Evolutionary conservation across 495 filamentous ascomycete genomes (phyloP).

Genomic region (Aspergillus biplanus): DNA sequence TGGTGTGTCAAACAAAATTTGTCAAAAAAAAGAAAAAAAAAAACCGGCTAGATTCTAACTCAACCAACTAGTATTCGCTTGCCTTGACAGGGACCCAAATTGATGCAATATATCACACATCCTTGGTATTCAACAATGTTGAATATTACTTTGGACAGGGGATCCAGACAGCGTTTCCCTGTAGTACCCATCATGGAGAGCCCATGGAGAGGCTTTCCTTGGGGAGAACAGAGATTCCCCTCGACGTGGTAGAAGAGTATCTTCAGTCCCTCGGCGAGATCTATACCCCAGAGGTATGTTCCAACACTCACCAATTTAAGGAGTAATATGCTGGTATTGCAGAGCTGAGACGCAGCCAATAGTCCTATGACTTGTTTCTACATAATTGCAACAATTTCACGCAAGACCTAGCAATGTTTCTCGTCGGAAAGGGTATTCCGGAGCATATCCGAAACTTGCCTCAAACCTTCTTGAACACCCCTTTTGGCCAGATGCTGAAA

Average conservation of each 20-base stretch:
- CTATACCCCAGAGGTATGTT: slow-evolving; percentile 75
- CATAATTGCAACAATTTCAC: slow-evolving; percentile 99
- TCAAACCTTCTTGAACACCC: slow-evolving; percentile 82
- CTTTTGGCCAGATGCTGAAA: slow-evolving; percentile 87
- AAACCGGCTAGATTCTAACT: slow-evolving; percentile 14
- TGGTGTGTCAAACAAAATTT: slow-evolving; percentile 35
- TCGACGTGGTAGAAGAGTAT: slow-evolving; percentile 87
- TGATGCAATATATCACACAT: slow-evolving; percentile 91
- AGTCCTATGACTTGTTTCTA: slow-evolving; percentile 86
- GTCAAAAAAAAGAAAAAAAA: background rate
- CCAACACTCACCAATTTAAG: background rate
- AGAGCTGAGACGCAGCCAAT: background rate
- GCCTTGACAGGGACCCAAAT: slow-evolving; percentile 68
- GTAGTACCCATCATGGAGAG: slow-evolving; percentile 80
- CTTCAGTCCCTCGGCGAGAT: slow-evolving; percentile 79
- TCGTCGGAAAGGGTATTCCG: slow-evolving; percentile 89
- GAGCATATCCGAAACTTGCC: slow-evolving; percentile 87
- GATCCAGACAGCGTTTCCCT: slow-evolving; percentile 78
- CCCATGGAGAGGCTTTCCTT: slow-evolving; percentile 78
- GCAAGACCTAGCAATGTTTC: slow-evolving; percentile 88
- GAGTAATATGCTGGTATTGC: slow-evolving; percentile 2
- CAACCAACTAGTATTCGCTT: slow-evolving; percentile 48
- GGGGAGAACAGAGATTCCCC: slow-evolving; percentile 76
- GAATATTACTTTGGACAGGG: slow-evolving; percentile 78
- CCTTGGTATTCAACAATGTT: slow-evolving; percentile 77